Evolutionary conservation across 73 alveolate species (phyloP).

Genomic region (Symbiodinium pilosum): DNA sequence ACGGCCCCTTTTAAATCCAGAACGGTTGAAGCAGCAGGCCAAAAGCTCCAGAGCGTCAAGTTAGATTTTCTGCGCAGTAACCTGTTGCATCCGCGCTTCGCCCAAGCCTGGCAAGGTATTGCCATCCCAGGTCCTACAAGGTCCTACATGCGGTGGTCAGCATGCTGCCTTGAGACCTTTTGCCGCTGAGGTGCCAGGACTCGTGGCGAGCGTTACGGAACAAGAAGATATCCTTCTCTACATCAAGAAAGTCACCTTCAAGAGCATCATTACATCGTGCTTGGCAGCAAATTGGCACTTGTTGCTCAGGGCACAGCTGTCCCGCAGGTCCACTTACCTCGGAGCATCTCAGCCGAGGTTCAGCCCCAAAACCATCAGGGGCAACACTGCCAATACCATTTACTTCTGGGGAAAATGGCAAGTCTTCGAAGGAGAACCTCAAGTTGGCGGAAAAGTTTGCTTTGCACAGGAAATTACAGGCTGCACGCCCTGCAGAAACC

Average conservation of each 20-base stretch:
- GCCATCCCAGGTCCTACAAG: too few species aligned
- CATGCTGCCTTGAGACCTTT: background rate
- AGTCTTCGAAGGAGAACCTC: constrained; percentile 9
- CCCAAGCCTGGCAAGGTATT: too few species aligned
- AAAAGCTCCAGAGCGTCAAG: too few species aligned
- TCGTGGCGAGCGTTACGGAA: background rate
- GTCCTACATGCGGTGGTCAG: background rate
- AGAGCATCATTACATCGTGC: background rate
- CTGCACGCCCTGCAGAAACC: constrained; percentile 6
- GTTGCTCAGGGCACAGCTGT: too few species aligned
- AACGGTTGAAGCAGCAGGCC: too few species aligned
- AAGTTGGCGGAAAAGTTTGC: constrained; percentile 13
- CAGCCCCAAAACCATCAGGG: background rate
- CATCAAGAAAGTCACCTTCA: constrained; percentile 5
- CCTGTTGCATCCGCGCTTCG: too few species aligned
- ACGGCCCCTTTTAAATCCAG: too few species aligned
- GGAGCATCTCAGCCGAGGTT: background rate
- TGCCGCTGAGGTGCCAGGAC: background rate
- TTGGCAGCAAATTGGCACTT: background rate
- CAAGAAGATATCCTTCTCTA: constrained; percentile 24
- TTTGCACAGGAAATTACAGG: constrained; percentile 21
- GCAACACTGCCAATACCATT: background rate
- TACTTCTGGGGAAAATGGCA: constrained; percentile 36
- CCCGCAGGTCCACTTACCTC: too few species aligned
- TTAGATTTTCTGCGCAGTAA: too few species aligned